Conservation (phyloP, 2,329 filamentous ascomycete genomes). For the Pseudocercospora vitis region DNA sequence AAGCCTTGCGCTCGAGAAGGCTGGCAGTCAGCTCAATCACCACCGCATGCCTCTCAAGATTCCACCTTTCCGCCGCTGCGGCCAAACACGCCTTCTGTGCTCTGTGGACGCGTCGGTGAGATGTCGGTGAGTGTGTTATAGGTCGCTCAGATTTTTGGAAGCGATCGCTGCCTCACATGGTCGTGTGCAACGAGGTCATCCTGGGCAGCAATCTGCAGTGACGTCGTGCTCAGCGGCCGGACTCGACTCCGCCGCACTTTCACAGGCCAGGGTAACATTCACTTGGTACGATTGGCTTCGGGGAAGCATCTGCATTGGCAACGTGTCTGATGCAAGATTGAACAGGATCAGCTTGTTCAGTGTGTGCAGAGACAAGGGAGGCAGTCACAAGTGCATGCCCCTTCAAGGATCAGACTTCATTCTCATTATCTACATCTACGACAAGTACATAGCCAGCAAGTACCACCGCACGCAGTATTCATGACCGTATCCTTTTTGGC, state of each 20-base stretch:
- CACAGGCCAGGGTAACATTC: background rate
- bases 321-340: background rate
- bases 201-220: constrained; percentile 4
- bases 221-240: background rate
- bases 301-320: background rate
- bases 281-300: constrained; percentile 1
- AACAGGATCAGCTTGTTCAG: background rate
- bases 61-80: background rate
- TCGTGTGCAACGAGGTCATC: background rate
- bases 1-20: no score
- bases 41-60: no score
- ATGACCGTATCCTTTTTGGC: background rate
- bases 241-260: background rate
- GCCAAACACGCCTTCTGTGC: background rate
- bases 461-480: background rate
- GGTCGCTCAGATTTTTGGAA: background rate
- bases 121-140: constrained; percentile 8
- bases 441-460: constrained; percentile 5
- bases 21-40: background rate
- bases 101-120: background rate
- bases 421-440: constrained; percentile 4
- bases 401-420: background rate
- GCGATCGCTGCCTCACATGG: constrained; percentile 1
- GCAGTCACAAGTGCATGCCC: no score
- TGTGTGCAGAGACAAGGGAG: background rate